Evolutionary conservation across 2,329 filamentous ascomycete species (phyloP).

Genomic region (Colletotrichum sansevieriae): DNA sequence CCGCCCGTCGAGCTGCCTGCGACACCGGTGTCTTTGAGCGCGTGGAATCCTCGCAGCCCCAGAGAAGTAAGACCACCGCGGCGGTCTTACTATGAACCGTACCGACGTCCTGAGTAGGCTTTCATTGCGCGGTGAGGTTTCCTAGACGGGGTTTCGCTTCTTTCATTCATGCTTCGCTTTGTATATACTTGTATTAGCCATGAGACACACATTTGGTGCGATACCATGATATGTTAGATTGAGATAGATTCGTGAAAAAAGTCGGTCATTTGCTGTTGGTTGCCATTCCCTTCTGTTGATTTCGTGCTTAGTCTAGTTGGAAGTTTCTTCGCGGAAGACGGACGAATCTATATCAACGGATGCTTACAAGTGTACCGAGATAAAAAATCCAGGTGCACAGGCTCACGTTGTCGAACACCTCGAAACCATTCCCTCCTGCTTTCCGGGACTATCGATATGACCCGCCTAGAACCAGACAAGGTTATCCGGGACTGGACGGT

Average conservation of each 20-base stretch:
- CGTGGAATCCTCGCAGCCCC: conserved; percentile 28
- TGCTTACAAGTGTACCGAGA: not conserved
- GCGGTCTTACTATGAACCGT: conserved; percentile 33
- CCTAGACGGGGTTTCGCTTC: not conserved
- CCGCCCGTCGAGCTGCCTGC: conserved; percentile 35
- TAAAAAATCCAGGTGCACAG: not conserved
- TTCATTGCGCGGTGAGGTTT: not conserved
- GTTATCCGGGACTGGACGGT: conserved; percentile 30
- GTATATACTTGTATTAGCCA: conserved; percentile 13
- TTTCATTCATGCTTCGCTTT: not conserved
- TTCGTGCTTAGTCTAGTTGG: not conserved
- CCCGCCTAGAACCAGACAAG: conserved; percentile 8
- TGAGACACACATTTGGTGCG: conserved; percentile 28
- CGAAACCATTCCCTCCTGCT: not conserved
- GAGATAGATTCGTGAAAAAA: conserved; percentile 10
- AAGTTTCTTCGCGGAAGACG: not conserved
- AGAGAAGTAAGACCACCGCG: conserved; percentile 12
- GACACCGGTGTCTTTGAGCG: conserved; percentile 37
- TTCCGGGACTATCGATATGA: conserved; percentile 4
- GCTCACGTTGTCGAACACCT: not conserved
- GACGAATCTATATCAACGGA: not conserved
- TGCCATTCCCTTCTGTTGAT: not conserved
- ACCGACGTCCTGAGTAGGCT: conserved; percentile 31
- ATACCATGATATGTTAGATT: not conserved
- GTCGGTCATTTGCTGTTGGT: conserved; percentile 13